Base-by-base conservation (phyloP, 306 rosid species). In the Quillaja saponaria region DNA sequence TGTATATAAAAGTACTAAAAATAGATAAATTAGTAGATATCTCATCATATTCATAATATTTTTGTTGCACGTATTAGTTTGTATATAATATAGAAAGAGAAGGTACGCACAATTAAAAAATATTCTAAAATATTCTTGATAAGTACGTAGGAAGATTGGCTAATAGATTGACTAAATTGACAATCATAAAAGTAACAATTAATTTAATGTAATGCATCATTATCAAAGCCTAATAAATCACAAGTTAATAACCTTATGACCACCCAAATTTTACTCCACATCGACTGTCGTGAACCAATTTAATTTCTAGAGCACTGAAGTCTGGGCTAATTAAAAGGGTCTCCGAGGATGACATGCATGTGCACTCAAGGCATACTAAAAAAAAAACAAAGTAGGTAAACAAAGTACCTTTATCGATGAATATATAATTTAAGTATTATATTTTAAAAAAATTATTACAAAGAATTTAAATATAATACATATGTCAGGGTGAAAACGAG, bases 261-360 rank as follows among this genome's bases (percentile, higher is more conserved):
- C 65, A 40, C 37, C 52, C n/a, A n/a, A n/a, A n/a, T 55, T 44
- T 25, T 55, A 44, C 64, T 69, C 68, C 71, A 35, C 73, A 69
- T 82, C 76, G 63, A 71, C 62, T 70, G 47, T 71, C 69, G 83
- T 50, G 68, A 61, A 57, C 31, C 34, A 3, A 12, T 50, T 61
- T n/a, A n/a, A n/a, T n/a, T 63, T 68, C 71, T 68, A 67, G 82
- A 79, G 80, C 81, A 7, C 49, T 63, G 79, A 48, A 76, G 68
- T 58, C 67, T 55, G 34, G 39, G 34, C 47, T n/a, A n/a, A n/a
- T 49, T 35, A 35, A 48, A 54, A 21, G 28, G 11, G 35, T 35
- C 40, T 33, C 42, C 69, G 55, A 42, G 13, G 15, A 70, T 80
- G 79, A 65, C 76, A 70, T 80, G 76, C 58, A 48, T 33, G 9